Evolutionary conservation across 1,284 basidiomycete species (phyloP).

Genomic region (Abortiporus biennis): DNA sequence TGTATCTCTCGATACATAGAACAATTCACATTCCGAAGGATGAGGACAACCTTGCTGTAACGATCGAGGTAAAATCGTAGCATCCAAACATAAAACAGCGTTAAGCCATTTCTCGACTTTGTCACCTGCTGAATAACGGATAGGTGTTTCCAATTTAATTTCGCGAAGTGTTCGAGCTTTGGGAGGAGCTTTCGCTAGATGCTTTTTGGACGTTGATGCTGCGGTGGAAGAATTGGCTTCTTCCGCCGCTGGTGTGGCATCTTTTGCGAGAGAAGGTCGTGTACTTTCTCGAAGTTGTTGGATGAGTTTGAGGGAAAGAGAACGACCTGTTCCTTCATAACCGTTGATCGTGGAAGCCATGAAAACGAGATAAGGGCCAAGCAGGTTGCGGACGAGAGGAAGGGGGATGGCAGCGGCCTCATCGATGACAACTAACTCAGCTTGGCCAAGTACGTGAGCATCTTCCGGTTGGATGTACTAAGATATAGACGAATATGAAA

Average conservation of each 20-base stretch:
- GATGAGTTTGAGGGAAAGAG: conserved; percentile 95
- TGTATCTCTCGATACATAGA: conserved; percentile 94
- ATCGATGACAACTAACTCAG: conserved; percentile 96
- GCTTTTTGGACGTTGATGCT: conserved; percentile 48
- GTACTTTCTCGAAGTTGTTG: conserved; percentile 93
- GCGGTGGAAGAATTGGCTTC: conserved; percentile 33
- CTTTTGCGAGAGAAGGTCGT: conserved; percentile 62
- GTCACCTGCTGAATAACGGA: conserved; percentile 88
- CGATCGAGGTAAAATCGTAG: conserved; percentile 64
- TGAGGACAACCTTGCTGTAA: conserved; percentile 83
- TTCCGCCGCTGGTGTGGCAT: conserved; percentile 42
- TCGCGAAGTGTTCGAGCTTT: conserved; percentile 83
- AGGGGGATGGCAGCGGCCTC: conserved; percentile 98
- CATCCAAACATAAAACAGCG: conserved; percentile 87
- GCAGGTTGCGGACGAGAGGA: conserved; percentile 89
- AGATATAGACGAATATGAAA: not conserved
- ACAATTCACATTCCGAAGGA: conserved; percentile 91
- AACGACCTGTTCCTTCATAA: conserved; percentile 98
- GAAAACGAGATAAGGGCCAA: conserved; percentile 98
- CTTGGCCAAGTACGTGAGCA: conserved; percentile 94
- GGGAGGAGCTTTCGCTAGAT: conserved; percentile 44
- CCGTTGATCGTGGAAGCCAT: conserved; percentile 99
- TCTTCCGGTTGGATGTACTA: conserved; percentile 98
- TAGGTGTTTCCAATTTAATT: conserved; percentile 93
- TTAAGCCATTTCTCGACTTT: conserved; percentile 96